These are phyloP conservation scores for Colletotrichum gloeosporioides DNA, from an alignment of 2,329 filamentous ascomycete genomes.

Conservation along the genomic window DNA sequence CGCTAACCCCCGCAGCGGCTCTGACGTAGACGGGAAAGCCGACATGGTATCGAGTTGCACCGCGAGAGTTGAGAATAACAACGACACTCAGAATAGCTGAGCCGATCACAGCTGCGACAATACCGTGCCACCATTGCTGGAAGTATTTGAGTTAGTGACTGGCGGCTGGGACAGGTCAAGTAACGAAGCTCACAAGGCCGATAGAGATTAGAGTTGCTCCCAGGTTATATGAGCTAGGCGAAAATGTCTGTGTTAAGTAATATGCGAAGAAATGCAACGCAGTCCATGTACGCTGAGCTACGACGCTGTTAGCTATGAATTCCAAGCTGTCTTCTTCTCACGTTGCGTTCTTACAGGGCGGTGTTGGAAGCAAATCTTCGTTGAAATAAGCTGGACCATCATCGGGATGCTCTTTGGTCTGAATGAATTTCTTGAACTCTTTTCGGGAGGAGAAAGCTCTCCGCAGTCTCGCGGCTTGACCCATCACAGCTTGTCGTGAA, in stretches of 20 bases:
- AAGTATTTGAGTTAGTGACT: neutral
- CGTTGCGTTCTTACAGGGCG: neutral
- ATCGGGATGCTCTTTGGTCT: constrained; percentile 11
- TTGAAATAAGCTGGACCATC: constrained; percentile 26
- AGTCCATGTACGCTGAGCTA: constrained; percentile 26
- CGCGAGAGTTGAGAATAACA: constrained; percentile 37
- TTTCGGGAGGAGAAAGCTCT: constrained; percentile 18
- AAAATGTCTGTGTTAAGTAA: constrained; percentile 36
- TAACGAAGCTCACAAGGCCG: constrained; percentile 26
- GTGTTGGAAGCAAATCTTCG: constrained; percentile 29
- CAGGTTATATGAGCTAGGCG: constrained; percentile 37
- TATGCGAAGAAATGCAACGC: constrained; percentile 35
- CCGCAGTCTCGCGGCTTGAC: neutral
- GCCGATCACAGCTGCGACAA: constrained; percentile 27
- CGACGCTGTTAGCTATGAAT: neutral
- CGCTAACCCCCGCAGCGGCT: constrained; percentile 38
- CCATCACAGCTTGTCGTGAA: neutral
- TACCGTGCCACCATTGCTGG: constrained; percentile 33
- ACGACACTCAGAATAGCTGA: constrained; percentile 32
- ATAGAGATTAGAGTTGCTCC: constrained; percentile 32
- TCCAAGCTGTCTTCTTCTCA: rapidly evolving
- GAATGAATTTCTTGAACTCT: constrained; percentile 18
- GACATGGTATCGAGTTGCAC: constrained; percentile 37
- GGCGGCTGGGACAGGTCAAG: neutral
- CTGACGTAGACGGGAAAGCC: constrained; percentile 39